Evolutionary conservation across 805 yeast species (phyloP).

Genomic region (Yamadazyma nakazawae): DNA sequence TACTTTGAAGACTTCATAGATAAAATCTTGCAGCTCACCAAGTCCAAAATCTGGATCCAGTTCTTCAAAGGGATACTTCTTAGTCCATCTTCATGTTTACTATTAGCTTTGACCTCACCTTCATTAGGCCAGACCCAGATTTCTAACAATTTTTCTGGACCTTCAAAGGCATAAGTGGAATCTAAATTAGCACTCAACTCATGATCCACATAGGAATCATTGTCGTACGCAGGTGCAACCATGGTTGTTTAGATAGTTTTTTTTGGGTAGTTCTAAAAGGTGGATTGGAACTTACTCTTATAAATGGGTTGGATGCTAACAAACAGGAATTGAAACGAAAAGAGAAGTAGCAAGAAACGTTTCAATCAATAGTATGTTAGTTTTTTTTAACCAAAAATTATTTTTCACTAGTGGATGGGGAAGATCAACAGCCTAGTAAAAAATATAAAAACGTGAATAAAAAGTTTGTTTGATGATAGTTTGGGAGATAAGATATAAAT

Average conservation of each 20-base stretch:
- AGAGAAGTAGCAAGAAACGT: conserved; percentile 51
- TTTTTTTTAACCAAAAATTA: conserved; percentile 18
- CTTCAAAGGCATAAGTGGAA: conserved; percentile 92
- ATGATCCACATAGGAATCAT: conserved; percentile 65
- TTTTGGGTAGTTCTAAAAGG: conserved; percentile 17
- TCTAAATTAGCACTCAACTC: conserved; percentile 75
- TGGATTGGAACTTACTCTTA: conserved; percentile 44
- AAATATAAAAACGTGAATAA: conserved; percentile 15
- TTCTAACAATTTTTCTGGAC: conserved; percentile 92
- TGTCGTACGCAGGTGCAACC: conserved; percentile 43
- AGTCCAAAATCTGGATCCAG: conserved; percentile 73
- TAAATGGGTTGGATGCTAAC: conserved; percentile 1
- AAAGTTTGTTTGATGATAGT: background rate
- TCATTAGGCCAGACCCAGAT: conserved; percentile 74
- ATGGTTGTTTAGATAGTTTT: conserved; percentile 16
- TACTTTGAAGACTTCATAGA: conserved; percentile 66
- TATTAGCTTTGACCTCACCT: conserved; percentile 28
- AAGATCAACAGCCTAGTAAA: conserved; percentile 36
- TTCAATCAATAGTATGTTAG: conserved; percentile 20
- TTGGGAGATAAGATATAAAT: background rate
- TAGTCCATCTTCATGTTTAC: conserved; percentile 43
- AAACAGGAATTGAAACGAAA: conserved; percentile 34
- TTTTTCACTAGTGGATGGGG: conserved; percentile 32
- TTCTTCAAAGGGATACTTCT: conserved; percentile 60
- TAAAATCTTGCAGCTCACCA: conserved; percentile 84